Conservation (phyloP, 495 filamentous ascomycete genomes). For the Tetracladium setigerum region DNA sequence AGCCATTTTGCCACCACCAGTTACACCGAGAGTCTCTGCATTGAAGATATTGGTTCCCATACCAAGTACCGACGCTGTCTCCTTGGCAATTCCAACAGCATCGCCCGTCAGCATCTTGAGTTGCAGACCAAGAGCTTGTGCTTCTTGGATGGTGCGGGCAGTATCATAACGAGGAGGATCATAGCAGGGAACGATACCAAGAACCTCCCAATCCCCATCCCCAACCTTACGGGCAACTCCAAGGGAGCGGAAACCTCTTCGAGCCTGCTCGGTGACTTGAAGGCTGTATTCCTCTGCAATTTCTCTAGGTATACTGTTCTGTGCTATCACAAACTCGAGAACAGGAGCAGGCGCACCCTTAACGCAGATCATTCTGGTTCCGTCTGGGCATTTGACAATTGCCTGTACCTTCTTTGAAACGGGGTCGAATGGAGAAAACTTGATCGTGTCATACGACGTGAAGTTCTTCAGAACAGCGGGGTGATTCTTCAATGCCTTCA, state of each 20-base stretch:
- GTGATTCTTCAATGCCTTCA: slow-evolving; percentile 74
- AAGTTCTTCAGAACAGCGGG: slow-evolving; percentile 70
- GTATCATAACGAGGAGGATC: slow-evolving; percentile 91
- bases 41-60: slow-evolving; percentile 94
- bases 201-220: slow-evolving; percentile 74
- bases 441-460: slow-evolving; percentile 65
- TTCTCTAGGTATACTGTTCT: slow-evolving; percentile 64
- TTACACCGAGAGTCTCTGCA: slow-evolving; percentile 63
- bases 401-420: slow-evolving; percentile 91
- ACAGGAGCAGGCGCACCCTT: slow-evolving; percentile 88
- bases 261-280: slow-evolving; percentile 85
- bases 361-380: slow-evolving; percentile 76
- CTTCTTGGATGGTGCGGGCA: slow-evolving; percentile 82
- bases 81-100: slow-evolving; percentile 85
- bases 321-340: slow-evolving; percentile 73
- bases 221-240: slow-evolving; percentile 84
- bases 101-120: slow-evolving; percentile 98
- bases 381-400: slow-evolving; percentile 71
- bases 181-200: slow-evolving; percentile 89
- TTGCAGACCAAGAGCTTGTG: slow-evolving; percentile 75
- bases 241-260: slow-evolving; percentile 85
- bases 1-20: slow-evolving; percentile 83
- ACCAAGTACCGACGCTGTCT: slow-evolving; percentile 83
- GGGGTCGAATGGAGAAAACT: slow-evolving; percentile 86
- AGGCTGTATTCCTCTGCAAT: slow-evolving; percentile 76